Evolutionary conservation across 768 basidiomycete genomes (phyloP), one percentile per base, ranked within the genome.

Genomic region (Suillus americanus): DNA sequence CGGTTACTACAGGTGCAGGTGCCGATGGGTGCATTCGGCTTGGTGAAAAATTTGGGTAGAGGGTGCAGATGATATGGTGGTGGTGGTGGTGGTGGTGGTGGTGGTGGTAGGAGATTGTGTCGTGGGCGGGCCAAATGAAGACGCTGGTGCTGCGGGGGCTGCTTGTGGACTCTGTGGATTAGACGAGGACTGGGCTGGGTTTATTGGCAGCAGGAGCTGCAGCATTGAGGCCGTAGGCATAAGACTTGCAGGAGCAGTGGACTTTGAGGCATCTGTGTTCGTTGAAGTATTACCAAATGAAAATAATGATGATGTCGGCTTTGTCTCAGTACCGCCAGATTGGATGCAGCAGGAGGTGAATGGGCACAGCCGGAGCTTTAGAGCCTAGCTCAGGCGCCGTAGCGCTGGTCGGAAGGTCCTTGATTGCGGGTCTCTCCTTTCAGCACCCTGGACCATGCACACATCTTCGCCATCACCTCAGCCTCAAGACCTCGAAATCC

Each of bases 401-500:
- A 25, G 70, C 48, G 62, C 71, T 71, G 20, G 68, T 70, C 23
- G 71, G 65, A 30, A 59, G 41, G 59, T 66, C 69, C 79, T 84
- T 54, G 72, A 76, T 62, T 77, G 76, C 0, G 70, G 45, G 69
- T 72, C 40, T 77, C 77, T 66, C 73, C 73, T 65, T 81, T 80
- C 71, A 82, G 81, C 37, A 78, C 76, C 78, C n/a, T n/a, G n/a
- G n/a, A n/a, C n/a, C 77, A 81, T 72, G 74, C 85, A 57, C 91
- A 81, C 69, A 94, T 85, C 71, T 83, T 88, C 69, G 84, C 84
- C 83, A 93, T 89, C 28, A 90, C 90, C 50, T 85, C 85, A 3
- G 92, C 92, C 70, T 94, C 92, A 37, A 91, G 74, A 68, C 92
- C 70, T 94, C 92, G 35, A 91, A 74, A 68, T 94, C 91, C 74